A percentile compares a stretch with the other conserved stretches of the same genome.
Evolutionary conservation across 257 asterid species (phyloP).

Genomic region (Apocynum venetum): DNA sequence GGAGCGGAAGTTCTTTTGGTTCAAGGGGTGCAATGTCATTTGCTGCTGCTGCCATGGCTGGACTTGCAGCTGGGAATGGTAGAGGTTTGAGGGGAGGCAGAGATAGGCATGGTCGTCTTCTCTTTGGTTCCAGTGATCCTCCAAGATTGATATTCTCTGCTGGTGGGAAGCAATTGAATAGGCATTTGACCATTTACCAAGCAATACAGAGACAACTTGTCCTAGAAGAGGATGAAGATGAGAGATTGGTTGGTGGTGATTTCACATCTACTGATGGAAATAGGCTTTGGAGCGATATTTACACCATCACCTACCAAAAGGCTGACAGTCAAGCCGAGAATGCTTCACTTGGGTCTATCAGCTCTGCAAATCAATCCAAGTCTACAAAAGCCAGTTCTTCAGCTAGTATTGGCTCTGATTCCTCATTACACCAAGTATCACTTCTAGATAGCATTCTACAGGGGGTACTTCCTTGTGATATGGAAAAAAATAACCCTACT

Average conservation of each 20-base stretch:
- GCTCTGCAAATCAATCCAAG: constrained; percentile 58
- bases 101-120: constrained; percentile 62
- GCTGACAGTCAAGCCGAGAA: constrained; percentile 66
- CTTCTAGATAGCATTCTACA: constrained; percentile 87
- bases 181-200: constrained; percentile 81
- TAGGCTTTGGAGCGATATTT: constrained; percentile 84
- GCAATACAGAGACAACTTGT: constrained; percentile 91
- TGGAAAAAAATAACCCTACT: constrained; percentile 85
- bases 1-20: constrained; percentile 70
- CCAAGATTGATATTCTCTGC: constrained; percentile 70
- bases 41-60: constrained; percentile 99
- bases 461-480: constrained; percentile 92
- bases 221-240: constrained; percentile 79
- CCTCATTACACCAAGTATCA: constrained; percentile 49
- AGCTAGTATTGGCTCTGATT: constrained; percentile 37
- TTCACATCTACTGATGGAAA: constrained; percentile 78
- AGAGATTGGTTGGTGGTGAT: constrained; percentile 67
- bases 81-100: constrained; percentile 79
- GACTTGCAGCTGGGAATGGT: constrained; percentile 71
- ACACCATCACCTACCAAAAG: constrained; percentile 78
- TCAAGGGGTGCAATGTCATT: constrained; percentile 96
- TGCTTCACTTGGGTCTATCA: constrained; percentile 44
- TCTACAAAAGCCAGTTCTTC: constrained; percentile 57
- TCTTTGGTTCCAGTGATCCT: constrained; percentile 53
- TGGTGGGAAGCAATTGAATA: constrained; percentile 80